Evolutionary conservation across 305 asterid genomes (phyloP).

Genomic region (Fraxinus sp.): DNA sequence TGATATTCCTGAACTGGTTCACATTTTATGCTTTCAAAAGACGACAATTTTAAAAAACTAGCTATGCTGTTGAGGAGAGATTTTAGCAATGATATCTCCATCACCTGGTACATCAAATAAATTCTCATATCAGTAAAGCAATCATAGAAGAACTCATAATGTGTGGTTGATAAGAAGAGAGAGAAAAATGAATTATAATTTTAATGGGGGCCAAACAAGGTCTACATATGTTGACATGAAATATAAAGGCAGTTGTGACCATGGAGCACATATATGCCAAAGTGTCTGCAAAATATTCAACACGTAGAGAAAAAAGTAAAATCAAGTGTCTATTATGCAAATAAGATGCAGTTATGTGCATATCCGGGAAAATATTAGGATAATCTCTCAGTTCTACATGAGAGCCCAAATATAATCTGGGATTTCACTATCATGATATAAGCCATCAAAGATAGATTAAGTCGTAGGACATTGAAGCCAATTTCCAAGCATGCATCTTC

Average conservation of each 20-base stretch:
- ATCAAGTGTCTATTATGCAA: background rate
- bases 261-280: background rate
- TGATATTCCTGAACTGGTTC: slow-evolving; percentile 66
- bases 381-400: background rate
- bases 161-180: too few species aligned
- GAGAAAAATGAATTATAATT: too few species aligned
- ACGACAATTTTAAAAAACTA: slow-evolving; percentile 51
- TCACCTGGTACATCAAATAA: slow-evolving; percentile 39
- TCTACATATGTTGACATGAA: background rate
- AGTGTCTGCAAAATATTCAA: background rate
- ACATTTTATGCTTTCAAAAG: slow-evolving; percentile 46
- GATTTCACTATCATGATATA: background rate
- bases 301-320: background rate
- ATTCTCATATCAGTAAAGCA: slow-evolving; percentile 6
- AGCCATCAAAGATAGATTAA: background rate
- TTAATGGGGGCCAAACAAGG: too few species aligned
- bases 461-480: background rate
- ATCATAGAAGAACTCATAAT: slow-evolving; percentile 2
- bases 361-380: background rate
- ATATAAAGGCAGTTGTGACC: background rate
- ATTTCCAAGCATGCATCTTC: background rate
- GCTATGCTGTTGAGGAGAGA: slow-evolving; percentile 64
- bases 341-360: background rate
- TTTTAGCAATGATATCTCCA: slow-evolving; percentile 73
- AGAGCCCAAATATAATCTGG: background rate